Base-by-base conservation (phyloP, 495 filamentous ascomycete genomes). In the Daldinia caldariorum region DNA sequence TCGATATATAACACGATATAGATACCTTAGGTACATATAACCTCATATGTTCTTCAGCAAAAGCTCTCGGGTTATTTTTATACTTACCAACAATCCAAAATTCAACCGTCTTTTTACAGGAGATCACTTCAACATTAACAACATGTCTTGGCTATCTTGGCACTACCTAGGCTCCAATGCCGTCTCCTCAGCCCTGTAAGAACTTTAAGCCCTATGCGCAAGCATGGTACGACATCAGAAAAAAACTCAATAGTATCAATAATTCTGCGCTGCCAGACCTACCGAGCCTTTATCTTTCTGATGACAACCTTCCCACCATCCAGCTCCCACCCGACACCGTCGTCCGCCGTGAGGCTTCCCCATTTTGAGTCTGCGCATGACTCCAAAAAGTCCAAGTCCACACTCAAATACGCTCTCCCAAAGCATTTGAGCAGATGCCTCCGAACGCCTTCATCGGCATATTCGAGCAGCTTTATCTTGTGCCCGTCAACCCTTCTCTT, bases 251-350 rank as follows among this genome's bases (percentile, higher is more conserved):
- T 69, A 72, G 69, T 75, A 77, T 75, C 65, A 69, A 77, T 77
- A 74, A 60, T 45, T 58, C 56, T 37, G 16, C 50, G 5, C 7
- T 56, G 1, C 13, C 34, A 57, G 26, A 37, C 61, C 59, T 76
- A 78, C 73, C 75, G 73, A 59, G 77, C 78, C 63, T 76, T 78
- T 20, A 81, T 76, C 74, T 82, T 88, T 69, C 88, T 85, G 71
- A 97, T 92, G 31, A 91, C 86, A 45, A 97, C 86, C 66, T 81
- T 89, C 9, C 86, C 85, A 1, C 82, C 88, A 43, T 89, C 87
- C 72, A 90, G 78, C 76, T 93, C 85, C 95, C 95, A 99, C 2
- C 91, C 90, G 2, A 97, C 88, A 6, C 89, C 87, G 76, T 90
- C 85, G 68, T 83, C 78, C 14, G 84, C 83, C 66, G 72, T 83